Evolutionary conservation across 495 filamentous ascomycete genomes (phyloP), one percentile per base, ranked within the genome.

Genomic region (Penicillium mononematosum): DNA sequence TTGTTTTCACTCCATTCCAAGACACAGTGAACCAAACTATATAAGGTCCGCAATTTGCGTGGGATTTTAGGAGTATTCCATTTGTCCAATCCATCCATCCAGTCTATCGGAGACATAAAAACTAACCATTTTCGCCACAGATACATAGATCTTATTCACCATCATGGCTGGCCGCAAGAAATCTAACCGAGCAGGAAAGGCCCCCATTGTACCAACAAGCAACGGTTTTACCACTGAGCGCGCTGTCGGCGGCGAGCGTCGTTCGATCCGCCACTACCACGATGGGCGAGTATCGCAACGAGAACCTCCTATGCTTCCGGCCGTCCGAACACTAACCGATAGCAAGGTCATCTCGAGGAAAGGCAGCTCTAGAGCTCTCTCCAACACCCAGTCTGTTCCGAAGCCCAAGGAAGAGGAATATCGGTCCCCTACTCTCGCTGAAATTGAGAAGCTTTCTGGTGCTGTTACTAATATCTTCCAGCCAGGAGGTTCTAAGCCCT

Each of bases 281-380:
- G 45, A 31, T 31, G 45, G 45, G 5, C 45, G 45, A 29, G 10
- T 47, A 47, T 47, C 45, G 24, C 16, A 31, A n/a, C 45, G 45
- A 12, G 45, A 31, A 12, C 6, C 11, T 14, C 20, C 43, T 3
- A 12, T 20, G 2, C n/a, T 12, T 45, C 12, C 22, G 1, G 12
- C 43, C 27, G 5, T 22, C 8, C 43, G 7, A 45, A 6, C 19
- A 24, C 43, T 12, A 25, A n/a, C 27, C 17, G 31, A 14, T 4
- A 5, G 0, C 43, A 45, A 45, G 0, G 12, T 27, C 24, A 16
- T 45, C 5, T 25, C 41, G 2, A 19, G 19, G 17, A 9, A 11
- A 11, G 11, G 9, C 8, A 45, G 22, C 8, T 12, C 25, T 8
- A 3, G 5, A 7, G 7, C 16, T 22, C 4, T 17, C 16, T 9